Base-by-base conservation (phyloP, 148 eudicot genomes). In the Chenopodium album region DNA sequence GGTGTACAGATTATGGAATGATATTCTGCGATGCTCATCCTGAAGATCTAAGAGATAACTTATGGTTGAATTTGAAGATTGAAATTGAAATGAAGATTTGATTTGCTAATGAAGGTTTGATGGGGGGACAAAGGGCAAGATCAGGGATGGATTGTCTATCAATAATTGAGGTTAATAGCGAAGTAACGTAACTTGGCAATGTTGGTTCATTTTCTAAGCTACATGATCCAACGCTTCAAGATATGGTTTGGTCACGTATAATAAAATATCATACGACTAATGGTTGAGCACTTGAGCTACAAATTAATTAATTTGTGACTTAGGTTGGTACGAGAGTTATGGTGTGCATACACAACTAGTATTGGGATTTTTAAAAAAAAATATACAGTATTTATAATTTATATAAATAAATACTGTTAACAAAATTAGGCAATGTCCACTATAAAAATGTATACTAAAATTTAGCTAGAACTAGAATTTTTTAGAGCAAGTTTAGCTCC, bases 201-300 rank as follows among this genome's bases (percentile, higher is more conserved):
- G 79, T 76, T 82, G 31, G 13, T 76, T 81, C 74, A 26, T 60
- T 81, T 66, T 75, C 83, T n/a, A 67, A 76, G 48, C 75, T 67
- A 81, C 41, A 74, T 74, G 83, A 26, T 44, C 63, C 63, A 28
- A 54, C 63, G 19, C 46, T 46, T 72, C 10, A 72, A 72, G 75
- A 72, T 72, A 41, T 37, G 74, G 44, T 71, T 71, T 20, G 69
- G 31, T 41, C 52, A 41, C 19, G 9, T 20, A 17, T 69, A 20
- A 17, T 69, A 69, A 41, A 69, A 41, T 46, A 62, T 72, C n/a
- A 41, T 19, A 37, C 10, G 48, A 29, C 50, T 1, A 17, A 41
- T 37, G 52, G 22, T 37, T 1, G 4, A 68, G 20, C 11, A 9
- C 3, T 41, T 41, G 44, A 41, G 44, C 44, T 41, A 31, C 12